These are phyloP conservation scores for Cornus controversa DNA, from an alignment of 148 eudicot genomes.

Conservation along the genomic window DNA sequence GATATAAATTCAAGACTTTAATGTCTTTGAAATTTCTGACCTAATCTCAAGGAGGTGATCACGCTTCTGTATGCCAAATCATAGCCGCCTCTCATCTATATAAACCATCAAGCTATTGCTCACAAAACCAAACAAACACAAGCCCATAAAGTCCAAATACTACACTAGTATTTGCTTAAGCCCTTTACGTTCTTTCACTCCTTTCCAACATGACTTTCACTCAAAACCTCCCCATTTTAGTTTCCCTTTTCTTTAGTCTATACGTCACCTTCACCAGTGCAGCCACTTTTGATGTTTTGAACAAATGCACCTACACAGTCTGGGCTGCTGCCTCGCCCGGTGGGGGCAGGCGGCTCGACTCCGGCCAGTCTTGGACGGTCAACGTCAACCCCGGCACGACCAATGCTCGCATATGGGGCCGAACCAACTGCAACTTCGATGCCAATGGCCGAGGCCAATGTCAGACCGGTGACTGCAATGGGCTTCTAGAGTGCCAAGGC, in stretches of 20 bases:
- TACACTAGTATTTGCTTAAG: no score
- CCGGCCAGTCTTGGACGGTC: slow-evolving; percentile 18
- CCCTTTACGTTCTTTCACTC: no score
- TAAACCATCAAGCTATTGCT: no score
- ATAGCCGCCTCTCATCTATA: no score
- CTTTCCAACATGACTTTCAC: background rate
- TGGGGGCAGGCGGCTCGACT: slow-evolving; percentile 23
- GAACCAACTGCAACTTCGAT: slow-evolving; percentile 26
- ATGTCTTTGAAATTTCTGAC: no score
- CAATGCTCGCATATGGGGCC: slow-evolving; percentile 22
- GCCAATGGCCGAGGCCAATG: slow-evolving; percentile 16
- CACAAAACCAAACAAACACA: no score
- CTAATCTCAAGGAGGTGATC: no score
- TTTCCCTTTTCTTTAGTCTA: background rate
- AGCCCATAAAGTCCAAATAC: no score
- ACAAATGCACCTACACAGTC: slow-evolving; percentile 23
- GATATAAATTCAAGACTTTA: no score
- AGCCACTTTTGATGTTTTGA: slow-evolving; percentile 17
- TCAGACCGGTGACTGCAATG: slow-evolving; percentile 23
- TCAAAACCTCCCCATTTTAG: background rate
- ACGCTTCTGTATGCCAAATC: no score
- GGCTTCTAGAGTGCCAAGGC: slow-evolving; percentile 10
- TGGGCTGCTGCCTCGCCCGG: slow-evolving; percentile 30
- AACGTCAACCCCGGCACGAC: slow-evolving; percentile 11
- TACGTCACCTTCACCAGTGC: background rate